Evolutionary conservation across 805 yeast species (phyloP).

Genomic region (Scheffersomyces spartinae): DNA sequence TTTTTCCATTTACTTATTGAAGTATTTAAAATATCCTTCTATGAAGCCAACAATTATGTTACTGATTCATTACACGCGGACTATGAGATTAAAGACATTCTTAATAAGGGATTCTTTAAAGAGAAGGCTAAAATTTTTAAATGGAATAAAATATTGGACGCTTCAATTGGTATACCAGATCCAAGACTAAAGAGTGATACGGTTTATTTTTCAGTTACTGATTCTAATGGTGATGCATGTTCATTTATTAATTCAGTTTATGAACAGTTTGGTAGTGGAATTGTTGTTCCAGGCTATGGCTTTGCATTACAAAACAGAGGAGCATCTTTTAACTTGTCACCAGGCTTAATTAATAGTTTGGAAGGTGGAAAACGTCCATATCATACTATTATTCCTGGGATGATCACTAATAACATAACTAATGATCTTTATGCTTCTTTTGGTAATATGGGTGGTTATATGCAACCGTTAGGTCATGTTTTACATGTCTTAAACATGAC

Average conservation of each 20-base stretch:
- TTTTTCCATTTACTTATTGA: constrained; percentile 64
- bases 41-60: constrained; percentile 65
- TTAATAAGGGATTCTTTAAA: constrained; percentile 38
- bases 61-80: constrained; percentile 43
- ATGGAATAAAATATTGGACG: constrained; percentile 26
- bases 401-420: constrained; percentile 43
- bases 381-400: constrained; percentile 77
- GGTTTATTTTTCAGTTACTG: constrained; percentile 55
- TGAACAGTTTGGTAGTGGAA: constrained; percentile 58
- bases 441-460: constrained; percentile 82
- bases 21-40: constrained; percentile 58
- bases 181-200: constrained; percentile 56
- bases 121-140: constrained; percentile 38
- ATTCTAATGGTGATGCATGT: constrained; percentile 64
- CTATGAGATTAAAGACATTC: constrained; percentile 27
- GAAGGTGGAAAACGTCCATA: constrained; percentile 67
- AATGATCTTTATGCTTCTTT: constrained; percentile 54
- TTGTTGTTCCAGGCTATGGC: constrained; percentile 53
- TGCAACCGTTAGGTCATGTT: constrained; percentile 79
- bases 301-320: constrained; percentile 71
- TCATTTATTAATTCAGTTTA: constrained; percentile 72
- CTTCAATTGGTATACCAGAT: constrained; percentile 45
- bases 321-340: constrained; percentile 54
- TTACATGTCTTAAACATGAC: constrained; percentile 62
- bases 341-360: constrained; percentile 44